These are phyloP conservation scores for Danielia oregonensis DNA, from an alignment of 805 yeast genomes.

Conservation along the genomic window DNA sequence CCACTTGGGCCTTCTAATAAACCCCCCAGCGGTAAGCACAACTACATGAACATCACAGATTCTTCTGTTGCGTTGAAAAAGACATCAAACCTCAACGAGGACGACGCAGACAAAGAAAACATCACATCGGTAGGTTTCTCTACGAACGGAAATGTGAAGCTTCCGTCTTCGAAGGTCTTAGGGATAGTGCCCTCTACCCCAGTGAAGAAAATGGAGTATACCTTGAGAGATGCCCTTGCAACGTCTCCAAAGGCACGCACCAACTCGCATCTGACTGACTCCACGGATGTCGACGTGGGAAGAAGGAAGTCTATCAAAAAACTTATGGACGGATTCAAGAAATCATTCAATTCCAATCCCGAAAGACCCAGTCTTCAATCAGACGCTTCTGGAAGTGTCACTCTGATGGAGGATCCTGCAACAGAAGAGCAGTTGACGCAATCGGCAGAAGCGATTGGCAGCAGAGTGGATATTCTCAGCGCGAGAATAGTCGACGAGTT, in stretches of 20 bases:
- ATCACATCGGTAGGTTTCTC: constrained; percentile 36
- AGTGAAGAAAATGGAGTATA: constrained; percentile 53
- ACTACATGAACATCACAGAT: constrained; percentile 37
- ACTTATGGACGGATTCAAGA: constrained; percentile 41
- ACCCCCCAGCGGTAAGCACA: constrained; percentile 20
- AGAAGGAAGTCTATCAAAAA: constrained; percentile 35
- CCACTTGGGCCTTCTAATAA: background rate
- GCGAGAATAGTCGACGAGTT: constrained; percentile 71
- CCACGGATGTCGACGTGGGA: constrained; percentile 13
- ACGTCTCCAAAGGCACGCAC: constrained; percentile 1
- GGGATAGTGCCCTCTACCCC: constrained; percentile 65
- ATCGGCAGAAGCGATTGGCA: constrained; percentile 15
- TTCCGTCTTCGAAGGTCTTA: constrained; percentile 47
- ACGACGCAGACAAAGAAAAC: constrained; percentile 3
- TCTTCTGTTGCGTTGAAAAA: constrained; percentile 38
- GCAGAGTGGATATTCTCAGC: constrained; percentile 59
- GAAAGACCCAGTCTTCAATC: background rate
- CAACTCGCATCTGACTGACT: background rate
- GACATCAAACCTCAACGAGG: constrained; percentile 10
- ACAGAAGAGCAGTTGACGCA: constrained; percentile 7
- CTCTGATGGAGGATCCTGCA: constrained; percentile 1
- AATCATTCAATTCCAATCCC: constrained; percentile 20
- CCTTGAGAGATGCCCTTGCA: constrained; percentile 11
- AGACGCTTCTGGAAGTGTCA: background rate
- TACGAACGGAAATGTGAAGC: constrained; percentile 45